phyloP scores from a whole-genome alignment of 2,329 filamentous ascomycete species.

The Tothia fuscella region DNA sequence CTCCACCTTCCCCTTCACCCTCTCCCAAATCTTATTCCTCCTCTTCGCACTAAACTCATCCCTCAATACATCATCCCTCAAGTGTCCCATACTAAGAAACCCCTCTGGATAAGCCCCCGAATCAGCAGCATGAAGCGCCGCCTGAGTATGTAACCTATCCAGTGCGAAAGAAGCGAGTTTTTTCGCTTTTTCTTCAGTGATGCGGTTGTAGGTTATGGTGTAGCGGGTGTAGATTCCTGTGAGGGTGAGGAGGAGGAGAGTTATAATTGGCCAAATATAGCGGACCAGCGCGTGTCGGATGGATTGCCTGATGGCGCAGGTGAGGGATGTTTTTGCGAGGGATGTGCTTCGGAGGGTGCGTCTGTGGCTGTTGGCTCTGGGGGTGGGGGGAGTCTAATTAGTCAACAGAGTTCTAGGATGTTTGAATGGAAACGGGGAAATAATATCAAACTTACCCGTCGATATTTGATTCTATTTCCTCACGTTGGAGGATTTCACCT shows the following conservation, averaged over 20 bases:
- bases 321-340: constrained; percentile 82
- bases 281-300: constrained; percentile 69
- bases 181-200: constrained; percentile 63
- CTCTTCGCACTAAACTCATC: constrained; percentile 65
- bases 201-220: constrained; percentile 49
- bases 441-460: constrained; percentile 43
- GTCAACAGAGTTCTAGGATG: constrained; percentile 35
- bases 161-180: constrained; percentile 74
- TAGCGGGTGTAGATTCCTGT: constrained; percentile 51
- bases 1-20: constrained; percentile 75
- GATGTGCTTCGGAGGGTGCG: constrained; percentile 68
- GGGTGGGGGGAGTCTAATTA: constrained; percentile 72
- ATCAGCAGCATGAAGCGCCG: constrained; percentile 59
- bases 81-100: constrained; percentile 76
- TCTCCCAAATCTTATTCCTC: constrained; percentile 72
- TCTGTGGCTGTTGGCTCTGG: constrained; percentile 69
- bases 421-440: constrained; percentile 19
- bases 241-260: constrained; percentile 28
- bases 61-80: constrained; percentile 81
- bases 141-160: constrained; percentile 63
- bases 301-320: constrained; percentile 67
- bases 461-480: constrained; percentile 46
- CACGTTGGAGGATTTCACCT: constrained; percentile 53
- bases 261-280: constrained; percentile 58
- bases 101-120: constrained; percentile 54